Conservation (phyloP, 345 rosid genomes). For the Balakata baccata region DNA sequence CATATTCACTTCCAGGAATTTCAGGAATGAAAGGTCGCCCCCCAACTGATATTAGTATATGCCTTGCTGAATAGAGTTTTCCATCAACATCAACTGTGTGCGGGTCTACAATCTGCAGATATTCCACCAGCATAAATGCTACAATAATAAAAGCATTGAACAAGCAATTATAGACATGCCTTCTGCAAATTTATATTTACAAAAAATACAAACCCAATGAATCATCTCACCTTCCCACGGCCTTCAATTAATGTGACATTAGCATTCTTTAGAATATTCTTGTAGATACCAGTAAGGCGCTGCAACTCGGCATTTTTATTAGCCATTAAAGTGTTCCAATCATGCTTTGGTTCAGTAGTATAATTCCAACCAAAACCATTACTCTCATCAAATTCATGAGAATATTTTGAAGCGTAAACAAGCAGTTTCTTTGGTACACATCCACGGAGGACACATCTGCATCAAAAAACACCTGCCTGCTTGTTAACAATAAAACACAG, state of each 20-base stretch:
- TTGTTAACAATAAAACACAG: not conserved
- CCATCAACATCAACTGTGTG: constrained; percentile 89
- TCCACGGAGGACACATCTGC: constrained; percentile 91
- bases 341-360: constrained; percentile 74
- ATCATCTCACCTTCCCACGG: constrained; percentile 74
- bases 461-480: not conserved
- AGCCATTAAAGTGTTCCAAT: constrained; percentile 88
- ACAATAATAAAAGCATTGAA: not conserved
- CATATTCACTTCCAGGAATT: constrained; percentile 79
- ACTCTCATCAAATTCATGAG: constrained; percentile 93
- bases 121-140: constrained; percentile 4
- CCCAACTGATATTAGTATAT: constrained; percentile 81
- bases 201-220: not conserved
- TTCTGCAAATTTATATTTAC: not conserved
- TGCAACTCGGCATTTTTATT: constrained; percentile 92
- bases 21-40: constrained; percentile 91
- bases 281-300: constrained; percentile 84
- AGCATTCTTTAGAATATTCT: constrained; percentile 65
- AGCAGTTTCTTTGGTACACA: constrained; percentile 95
- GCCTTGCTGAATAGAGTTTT: constrained; percentile 60
- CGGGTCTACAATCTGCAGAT: constrained; percentile 66
- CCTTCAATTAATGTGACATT: constrained; percentile 79
- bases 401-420: constrained; percentile 79
- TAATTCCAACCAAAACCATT: constrained; percentile 87
- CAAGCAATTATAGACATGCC: not conserved